Evolutionary conservation across 1,284 basidiomycete species (phyloP).

Genomic region (Phylloboletellus chloephorus): DNA sequence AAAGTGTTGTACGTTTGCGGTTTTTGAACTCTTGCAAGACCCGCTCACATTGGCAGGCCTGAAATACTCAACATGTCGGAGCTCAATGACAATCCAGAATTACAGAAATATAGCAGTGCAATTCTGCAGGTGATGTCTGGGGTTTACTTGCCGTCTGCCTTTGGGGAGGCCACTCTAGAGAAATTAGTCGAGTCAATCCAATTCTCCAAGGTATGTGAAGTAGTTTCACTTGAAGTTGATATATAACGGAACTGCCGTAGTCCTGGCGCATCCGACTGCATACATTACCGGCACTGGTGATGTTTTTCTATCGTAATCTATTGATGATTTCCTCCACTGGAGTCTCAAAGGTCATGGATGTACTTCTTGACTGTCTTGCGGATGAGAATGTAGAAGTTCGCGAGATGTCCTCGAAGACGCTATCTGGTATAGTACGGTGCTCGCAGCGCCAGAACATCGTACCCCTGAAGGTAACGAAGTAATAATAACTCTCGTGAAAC

Average conservation of each 20-base stretch:
- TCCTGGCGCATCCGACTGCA: slow-evolving; percentile 77
- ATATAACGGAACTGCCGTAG: slow-evolving; percentile 34
- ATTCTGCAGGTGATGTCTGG: slow-evolving; percentile 74
- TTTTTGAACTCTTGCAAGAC: slow-evolving; percentile 4
- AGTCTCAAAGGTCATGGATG: slow-evolving; percentile 70
- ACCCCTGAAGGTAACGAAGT: slow-evolving; percentile 64
- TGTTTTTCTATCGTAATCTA: slow-evolving; percentile 86
- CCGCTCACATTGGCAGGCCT: slow-evolving; percentile 43
- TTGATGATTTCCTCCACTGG: slow-evolving; percentile 65
- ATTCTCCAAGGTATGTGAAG: slow-evolving; percentile 53
- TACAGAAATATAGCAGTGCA: slow-evolving; percentile 67
- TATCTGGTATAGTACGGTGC: slow-evolving; percentile 88
- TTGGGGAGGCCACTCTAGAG: slow-evolving; percentile 53
- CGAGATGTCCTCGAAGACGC: slow-evolving; percentile 87
- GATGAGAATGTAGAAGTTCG: slow-evolving; percentile 94
- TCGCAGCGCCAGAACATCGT: slow-evolving; percentile 88
- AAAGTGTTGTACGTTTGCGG: slow-evolving; percentile 60
- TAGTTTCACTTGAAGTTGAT: not conserved
- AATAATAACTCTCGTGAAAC: not conserved
- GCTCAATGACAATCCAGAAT: slow-evolving; percentile 69
- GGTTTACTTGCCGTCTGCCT: slow-evolving; percentile 57
- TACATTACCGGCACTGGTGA: slow-evolving; percentile 67
- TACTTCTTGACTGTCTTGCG: slow-evolving; percentile 75
- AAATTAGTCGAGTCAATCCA: slow-evolving; percentile 64
- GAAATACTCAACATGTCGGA: slow-evolving; percentile 79